Evolutionary conservation across 2,329 filamentous ascomycete species (phyloP).

Genomic region (Ilyonectria sp.): DNA sequence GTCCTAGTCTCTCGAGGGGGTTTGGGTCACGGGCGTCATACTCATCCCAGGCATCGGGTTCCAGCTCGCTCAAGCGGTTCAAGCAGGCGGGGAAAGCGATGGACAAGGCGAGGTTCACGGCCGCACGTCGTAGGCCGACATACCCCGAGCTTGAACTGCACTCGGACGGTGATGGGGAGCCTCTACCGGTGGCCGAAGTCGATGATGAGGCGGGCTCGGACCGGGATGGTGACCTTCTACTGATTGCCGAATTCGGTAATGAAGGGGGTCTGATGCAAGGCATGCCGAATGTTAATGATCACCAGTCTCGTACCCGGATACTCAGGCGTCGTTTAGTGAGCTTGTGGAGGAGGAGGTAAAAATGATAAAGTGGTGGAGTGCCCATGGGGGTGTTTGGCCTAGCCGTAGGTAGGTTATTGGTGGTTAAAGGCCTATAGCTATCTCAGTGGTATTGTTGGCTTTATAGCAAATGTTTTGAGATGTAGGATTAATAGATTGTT

Average conservation of each 20-base stretch:
- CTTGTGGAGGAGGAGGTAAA: slow-evolving; percentile 1
- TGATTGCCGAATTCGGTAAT: no score
- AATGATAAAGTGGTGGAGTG: not conserved
- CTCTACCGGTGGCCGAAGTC: not conserved
- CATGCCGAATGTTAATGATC: not conserved
- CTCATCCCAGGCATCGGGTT: slow-evolving; percentile 7
- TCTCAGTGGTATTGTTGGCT: not conserved
- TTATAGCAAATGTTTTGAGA: not conserved
- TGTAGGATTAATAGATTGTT: not conserved
- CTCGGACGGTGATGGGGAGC: not conserved
- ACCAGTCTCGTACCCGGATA: not conserved
- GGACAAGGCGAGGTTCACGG: not conserved
- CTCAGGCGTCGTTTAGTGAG: not conserved
- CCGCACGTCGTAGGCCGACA: not conserved
- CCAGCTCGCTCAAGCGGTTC: slow-evolving; percentile 14
- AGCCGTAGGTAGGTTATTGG: not conserved
- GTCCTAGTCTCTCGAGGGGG: not conserved
- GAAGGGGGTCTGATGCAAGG: no score
- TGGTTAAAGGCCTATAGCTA: not conserved
- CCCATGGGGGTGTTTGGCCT: not conserved
- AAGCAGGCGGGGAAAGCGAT: not conserved
- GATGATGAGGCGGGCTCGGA: not conserved
- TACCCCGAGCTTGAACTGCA: not conserved
- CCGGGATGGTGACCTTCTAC: no score
- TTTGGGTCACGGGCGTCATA: not conserved